Base-by-base conservation (phyloP, 305 asterid species). In the Nicotiana rustica region DNA sequence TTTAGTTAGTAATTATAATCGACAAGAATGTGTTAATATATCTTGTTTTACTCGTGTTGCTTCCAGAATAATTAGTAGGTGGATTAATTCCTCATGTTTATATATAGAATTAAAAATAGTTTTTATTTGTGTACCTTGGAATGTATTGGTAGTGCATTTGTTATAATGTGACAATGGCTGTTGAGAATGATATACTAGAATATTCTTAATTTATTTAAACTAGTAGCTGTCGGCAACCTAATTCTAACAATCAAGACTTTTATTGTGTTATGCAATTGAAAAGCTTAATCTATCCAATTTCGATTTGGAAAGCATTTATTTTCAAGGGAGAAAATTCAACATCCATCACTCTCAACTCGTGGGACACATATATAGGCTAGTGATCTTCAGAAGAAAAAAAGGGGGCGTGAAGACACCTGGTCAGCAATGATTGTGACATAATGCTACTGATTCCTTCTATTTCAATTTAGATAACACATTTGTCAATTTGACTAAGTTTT, bases 1-100 rank as follows among this genome's bases (percentile, higher is more conserved):
- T 69, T 69, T 69, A 17, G 18, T 6, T n/a, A n/a, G 25, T 69
- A 69, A 4, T n/a, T 69, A 41, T 36, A 68, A 8, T n/a, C 14
- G 5, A 69, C 57, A 69, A 41, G 3, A 41, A 36, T 36, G 41
- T 36, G 31, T 38, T 36, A 4, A 10, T 67, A 1, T 70, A 10
- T 41, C 18, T 70, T 10, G 10, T 69, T 38, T 69, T 41, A 18
- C 77, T 41, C 59, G 33, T 41, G 35, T 5, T 6, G 1, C 7
- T 68, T 68, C 29, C 76, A 17, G 76, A 68, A 36, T 15, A 67
- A 67, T 41, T 41, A 18, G 33, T 41, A 69, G 57, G 57, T 69
- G 9, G 4, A 18, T 13, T n/a, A 69, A 69, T n/a, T 69, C 33
- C 33, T 38, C 77, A 18, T 17, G 33, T 38, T 69, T 18, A 56